A percentile compares a stretch with the other conserved stretches of the same genome.
Conservation (phyloP, 345 rosid genomes). For the Camelina hispida region DNA sequence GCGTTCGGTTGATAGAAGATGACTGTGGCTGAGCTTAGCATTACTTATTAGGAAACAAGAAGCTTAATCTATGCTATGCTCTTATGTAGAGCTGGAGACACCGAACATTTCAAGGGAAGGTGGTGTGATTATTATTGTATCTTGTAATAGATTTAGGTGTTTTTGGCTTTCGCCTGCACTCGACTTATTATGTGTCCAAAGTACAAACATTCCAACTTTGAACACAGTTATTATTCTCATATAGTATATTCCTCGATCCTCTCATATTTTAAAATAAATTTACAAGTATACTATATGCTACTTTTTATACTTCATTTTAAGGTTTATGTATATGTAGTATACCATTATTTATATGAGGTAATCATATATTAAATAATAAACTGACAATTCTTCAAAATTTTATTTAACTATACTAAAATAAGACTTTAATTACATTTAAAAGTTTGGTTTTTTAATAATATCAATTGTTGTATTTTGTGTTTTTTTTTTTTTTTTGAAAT, state of each 20-base stretch:
- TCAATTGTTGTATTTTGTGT: too few relatives aligned
- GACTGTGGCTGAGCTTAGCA: conserved; percentile 20
- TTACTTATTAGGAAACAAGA: conserved; percentile 11
- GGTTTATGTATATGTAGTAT: too few relatives aligned
- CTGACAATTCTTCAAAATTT: too few relatives aligned
- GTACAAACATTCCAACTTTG: conserved; percentile 7
- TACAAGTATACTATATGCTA: too few relatives aligned
- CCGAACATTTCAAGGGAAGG: not conserved
- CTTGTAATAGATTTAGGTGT: conserved; percentile 17
- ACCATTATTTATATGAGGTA: too few relatives aligned
- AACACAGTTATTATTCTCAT: conserved; percentile 14
- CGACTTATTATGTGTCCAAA: conserved; percentile 8
- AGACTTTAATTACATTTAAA: too few relatives aligned
- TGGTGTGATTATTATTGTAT: conserved; percentile 8
- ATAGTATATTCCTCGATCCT: conserved; percentile 5
- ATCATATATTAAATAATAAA: too few relatives aligned
- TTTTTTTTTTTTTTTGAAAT: too few relatives aligned
- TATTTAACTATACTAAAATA: too few relatives aligned
- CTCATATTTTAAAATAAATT: too few relatives aligned
- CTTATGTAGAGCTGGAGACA: conserved; percentile 34
- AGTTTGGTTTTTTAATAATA: too few relatives aligned
- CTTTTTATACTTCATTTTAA: too few relatives aligned
- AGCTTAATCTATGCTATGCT: not conserved
- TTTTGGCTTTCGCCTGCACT: conserved; percentile 25
- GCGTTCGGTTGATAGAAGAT: conserved; percentile 12